Percentiles rank a stretch among this genome's conserved stretches.
phyloP scores from a whole-genome alignment of 2,329 filamentous ascomycete species.

The Dendryphion nanum region DNA sequence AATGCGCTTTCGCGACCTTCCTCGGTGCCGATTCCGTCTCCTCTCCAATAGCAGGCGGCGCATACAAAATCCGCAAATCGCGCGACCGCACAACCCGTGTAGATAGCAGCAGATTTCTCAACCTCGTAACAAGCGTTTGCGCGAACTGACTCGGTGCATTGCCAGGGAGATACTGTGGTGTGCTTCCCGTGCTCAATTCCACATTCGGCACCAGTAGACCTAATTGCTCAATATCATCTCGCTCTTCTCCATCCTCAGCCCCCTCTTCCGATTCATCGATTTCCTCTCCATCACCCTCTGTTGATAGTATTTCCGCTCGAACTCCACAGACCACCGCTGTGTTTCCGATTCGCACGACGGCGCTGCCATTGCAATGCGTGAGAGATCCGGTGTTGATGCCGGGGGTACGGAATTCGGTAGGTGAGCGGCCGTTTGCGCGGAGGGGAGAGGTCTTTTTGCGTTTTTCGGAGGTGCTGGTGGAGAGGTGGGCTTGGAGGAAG shows the following conservation, averaged over 20 bases:
- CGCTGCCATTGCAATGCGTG: constrained; percentile 85
- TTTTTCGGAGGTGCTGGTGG: constrained; percentile 46
- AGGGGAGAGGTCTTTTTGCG: constrained; percentile 52
- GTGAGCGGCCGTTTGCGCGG: constrained; percentile 78
- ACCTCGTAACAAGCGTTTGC: constrained; percentile 78
- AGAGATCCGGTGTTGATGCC: constrained; percentile 80
- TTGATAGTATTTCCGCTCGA: constrained; percentile 77
- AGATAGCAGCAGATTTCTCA: constrained; percentile 73
- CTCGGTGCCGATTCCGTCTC: constrained; percentile 48
- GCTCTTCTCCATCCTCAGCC: constrained; percentile 9
- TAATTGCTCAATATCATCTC: constrained; percentile 46
- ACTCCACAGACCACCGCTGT: constrained; percentile 95
- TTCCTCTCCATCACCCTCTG: constrained; percentile 41
- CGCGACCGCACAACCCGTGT: constrained; percentile 64
- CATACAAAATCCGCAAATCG: constrained; percentile 72
- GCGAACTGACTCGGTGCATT: constrained; percentile 76
- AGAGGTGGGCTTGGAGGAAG: constrained; percentile 86
- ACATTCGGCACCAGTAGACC: constrained; percentile 90
- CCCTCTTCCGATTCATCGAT: constrained; percentile 8
- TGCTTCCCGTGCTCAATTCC: constrained; percentile 86
- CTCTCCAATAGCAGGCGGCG: constrained; percentile 36
- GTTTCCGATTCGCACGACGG: constrained; percentile 82
- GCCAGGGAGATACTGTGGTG: constrained; percentile 80
- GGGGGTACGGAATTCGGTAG: constrained; percentile 68
- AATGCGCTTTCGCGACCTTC: constrained; percentile 75